Percentiles rank a stretch among this genome's conserved stretches.
Evolutionary conservation across 2,329 filamentous ascomycete genomes (phyloP).

Genomic region (Orbilia blumenaviensis): DNA sequence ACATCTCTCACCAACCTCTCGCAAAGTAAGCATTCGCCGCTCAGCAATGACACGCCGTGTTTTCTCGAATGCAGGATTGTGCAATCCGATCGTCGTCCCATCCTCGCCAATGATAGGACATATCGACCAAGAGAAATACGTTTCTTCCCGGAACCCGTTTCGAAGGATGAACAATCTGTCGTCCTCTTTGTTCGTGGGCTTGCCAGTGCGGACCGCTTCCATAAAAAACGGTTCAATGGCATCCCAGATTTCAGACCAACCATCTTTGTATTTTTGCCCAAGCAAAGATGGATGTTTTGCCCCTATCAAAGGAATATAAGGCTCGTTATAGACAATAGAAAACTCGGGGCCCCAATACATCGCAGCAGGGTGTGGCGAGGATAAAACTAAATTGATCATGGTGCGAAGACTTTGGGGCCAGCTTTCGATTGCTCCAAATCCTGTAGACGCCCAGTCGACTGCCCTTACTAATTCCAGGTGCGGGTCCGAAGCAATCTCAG

Average conservation of each 20-base stretch:
- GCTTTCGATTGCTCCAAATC: slow-evolving; percentile 76
- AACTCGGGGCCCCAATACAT: slow-evolving; percentile 81
- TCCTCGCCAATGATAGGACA: slow-evolving; percentile 55
- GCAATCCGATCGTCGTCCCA: slow-evolving; percentile 54
- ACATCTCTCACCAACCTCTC: slow-evolving; percentile 64
- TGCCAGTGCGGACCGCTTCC: slow-evolving; percentile 73
- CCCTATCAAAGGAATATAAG: slow-evolving; percentile 75
- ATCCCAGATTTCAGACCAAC: slow-evolving; percentile 79
- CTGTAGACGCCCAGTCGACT: slow-evolving; percentile 76
- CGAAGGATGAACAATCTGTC: slow-evolving; percentile 78
- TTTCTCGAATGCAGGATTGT: slow-evolving; percentile 57
- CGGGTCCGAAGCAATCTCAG: slow-evolving; percentile 70
- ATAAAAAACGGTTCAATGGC: slow-evolving; percentile 74
- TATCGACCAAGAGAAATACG: slow-evolving; percentile 57
- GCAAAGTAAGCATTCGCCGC: slow-evolving; percentile 56
- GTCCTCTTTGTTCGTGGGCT: slow-evolving; percentile 83
- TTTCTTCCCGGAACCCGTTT: slow-evolving; percentile 63
- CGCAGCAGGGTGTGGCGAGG: slow-evolving; percentile 75
- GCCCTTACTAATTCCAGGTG: slow-evolving; percentile 78
- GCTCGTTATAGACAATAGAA: slow-evolving; percentile 76
- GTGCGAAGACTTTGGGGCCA: slow-evolving; percentile 77
- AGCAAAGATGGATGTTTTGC: slow-evolving; percentile 80
- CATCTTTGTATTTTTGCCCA: slow-evolving; percentile 72
- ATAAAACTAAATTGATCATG: slow-evolving; percentile 85
- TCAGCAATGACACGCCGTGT: slow-evolving; percentile 55